Conservation (phyloP, 2,329 filamentous ascomycete genomes). For the Fusarium sp. region DNA sequence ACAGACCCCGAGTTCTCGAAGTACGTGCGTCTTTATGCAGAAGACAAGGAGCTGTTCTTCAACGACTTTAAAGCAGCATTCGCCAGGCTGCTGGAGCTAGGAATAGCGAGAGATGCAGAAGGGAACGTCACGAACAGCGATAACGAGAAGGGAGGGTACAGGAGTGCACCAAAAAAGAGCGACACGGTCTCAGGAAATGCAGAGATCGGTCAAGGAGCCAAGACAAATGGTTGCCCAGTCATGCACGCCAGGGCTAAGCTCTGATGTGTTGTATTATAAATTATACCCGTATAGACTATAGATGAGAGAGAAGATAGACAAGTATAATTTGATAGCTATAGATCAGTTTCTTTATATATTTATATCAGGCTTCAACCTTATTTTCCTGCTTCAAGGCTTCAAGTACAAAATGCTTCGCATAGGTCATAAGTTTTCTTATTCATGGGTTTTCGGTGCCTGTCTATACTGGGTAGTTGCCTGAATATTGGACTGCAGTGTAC, state of each 20-base stretch:
- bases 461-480: no score
- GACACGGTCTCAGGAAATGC: not conserved
- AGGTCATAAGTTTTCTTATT: not conserved
- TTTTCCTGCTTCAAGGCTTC: no score
- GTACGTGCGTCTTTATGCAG: not conserved
- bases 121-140: not conserved
- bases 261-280: not conserved
- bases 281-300: not conserved
- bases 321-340: not conserved
- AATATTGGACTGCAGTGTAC: no score
- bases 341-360: not conserved
- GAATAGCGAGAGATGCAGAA: not conserved
- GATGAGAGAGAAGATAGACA: not conserved
- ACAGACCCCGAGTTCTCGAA: slow-evolving; percentile 7
- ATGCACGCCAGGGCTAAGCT: not conserved
- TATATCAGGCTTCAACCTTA: no score
- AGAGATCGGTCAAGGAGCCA: not conserved
- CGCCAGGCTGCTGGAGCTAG: not conserved
- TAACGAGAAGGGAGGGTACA: not conserved
- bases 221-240: not conserved
- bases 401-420: not conserved
- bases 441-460: not conserved
- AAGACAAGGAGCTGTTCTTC: slow-evolving; percentile 1
- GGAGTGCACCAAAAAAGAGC: slow-evolving; percentile 4
- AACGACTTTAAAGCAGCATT: not conserved